These are phyloP conservation scores for Xanthoconium purpureum DNA, from an alignment of 768 basidiomycete species.

Conservation along the genomic window DNA sequence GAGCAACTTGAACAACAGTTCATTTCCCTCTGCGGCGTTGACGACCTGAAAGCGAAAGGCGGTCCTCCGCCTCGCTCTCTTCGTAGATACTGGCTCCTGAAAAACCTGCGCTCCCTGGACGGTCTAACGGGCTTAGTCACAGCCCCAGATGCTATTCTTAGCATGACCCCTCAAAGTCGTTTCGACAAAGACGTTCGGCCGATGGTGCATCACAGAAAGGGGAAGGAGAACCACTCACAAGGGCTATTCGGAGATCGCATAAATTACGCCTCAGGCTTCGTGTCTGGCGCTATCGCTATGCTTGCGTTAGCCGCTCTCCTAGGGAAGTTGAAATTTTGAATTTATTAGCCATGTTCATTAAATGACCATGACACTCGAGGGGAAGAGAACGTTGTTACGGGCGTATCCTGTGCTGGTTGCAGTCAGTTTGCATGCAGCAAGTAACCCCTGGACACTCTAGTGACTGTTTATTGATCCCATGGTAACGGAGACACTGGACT, in stretches of 20 bases:
- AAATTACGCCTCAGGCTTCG: slow-evolving; percentile 18
- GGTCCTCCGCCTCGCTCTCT: slow-evolving; percentile 28
- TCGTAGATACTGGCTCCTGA: slow-evolving; percentile 48
- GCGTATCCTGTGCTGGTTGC: no score
- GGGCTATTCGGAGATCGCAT: slow-evolving; percentile 1
- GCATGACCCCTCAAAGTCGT: slow-evolving; percentile 7
- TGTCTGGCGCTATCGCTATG: slow-evolving; percentile 9
- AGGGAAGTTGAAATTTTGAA: slow-evolving; percentile 4
- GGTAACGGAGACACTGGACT: no score
- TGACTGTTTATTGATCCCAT: no score
- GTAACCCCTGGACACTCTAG: no score
- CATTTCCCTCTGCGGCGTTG: slow-evolving; percentile 1
- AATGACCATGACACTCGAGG: no score
- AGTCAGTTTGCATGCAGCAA: no score
- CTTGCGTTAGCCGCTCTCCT: slow-evolving; percentile 10
- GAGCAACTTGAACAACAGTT: background rate
- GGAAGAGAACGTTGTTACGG: no score
- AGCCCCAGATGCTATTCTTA: slow-evolving; percentile 21
- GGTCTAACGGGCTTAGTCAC: slow-evolving; percentile 49
- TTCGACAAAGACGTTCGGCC: slow-evolving; percentile 21
- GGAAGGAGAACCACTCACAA: background rate
- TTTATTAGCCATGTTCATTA: no score
- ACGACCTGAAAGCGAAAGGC: slow-evolving; percentile 2
- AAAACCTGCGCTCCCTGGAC: slow-evolving; percentile 52
- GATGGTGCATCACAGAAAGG: background rate